These are phyloP conservation scores for Coemansia sp. DNA, from an alignment of 192 early-diverging fungal genomes.

Conservation along the genomic window DNA sequence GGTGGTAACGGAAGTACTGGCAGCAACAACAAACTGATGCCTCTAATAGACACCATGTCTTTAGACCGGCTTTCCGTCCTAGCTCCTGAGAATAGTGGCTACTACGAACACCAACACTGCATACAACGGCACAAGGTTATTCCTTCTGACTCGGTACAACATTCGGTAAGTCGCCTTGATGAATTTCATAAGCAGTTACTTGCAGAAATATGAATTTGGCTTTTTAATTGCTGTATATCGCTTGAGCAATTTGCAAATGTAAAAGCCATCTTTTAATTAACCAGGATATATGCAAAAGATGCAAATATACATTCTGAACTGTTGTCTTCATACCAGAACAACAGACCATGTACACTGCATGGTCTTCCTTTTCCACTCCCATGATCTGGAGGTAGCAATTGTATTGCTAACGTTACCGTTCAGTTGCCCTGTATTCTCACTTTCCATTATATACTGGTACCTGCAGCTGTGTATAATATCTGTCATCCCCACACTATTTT, in stretches of 20 bases:
- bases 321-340: too few relatives aligned
- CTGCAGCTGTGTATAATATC: background rate
- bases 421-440: too few relatives aligned
- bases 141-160: constrained; percentile 40
- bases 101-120: constrained; percentile 40
- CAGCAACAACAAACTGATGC: constrained; percentile 10
- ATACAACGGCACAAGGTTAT: constrained; percentile 54
- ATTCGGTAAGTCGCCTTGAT: constrained; percentile 32
- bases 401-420: too few relatives aligned
- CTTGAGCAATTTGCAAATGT: too few relatives aligned
- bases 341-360: too few relatives aligned
- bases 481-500: background rate
- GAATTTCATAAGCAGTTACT: background rate
- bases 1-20: background rate
- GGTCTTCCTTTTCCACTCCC: too few relatives aligned
- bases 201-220: background rate
- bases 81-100: constrained; percentile 37
- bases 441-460: background rate
- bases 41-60: constrained; percentile 26
- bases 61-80: constrained; percentile 37
- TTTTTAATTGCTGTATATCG: too few relatives aligned
- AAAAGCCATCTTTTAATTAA: too few relatives aligned
- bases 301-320: too few relatives aligned
- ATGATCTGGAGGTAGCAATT: too few relatives aligned
- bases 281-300: too few relatives aligned